A percentile compares a stretch with the other conserved stretches of the same genome.
Conservation (phyloP, 2,329 filamentous ascomycete genomes). For the Penicillium brevicompactum region DNA sequence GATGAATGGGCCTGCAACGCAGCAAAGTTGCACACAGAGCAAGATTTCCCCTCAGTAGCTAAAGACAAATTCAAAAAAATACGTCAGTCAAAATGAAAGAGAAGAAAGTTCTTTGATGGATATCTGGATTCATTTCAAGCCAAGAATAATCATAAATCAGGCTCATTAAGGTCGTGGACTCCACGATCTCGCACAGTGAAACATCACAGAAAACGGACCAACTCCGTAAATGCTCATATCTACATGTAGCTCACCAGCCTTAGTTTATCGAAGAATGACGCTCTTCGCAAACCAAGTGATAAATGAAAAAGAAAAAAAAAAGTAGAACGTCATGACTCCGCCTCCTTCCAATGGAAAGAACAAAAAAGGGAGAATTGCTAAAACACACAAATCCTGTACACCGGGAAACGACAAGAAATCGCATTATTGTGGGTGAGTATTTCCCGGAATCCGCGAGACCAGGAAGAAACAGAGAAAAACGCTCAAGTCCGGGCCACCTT, state of each 20-base stretch:
- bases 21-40: too few species aligned
- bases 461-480: constrained; percentile 20
- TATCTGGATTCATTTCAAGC: constrained; percentile 3
- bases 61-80: background rate
- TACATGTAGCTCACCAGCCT: constrained; percentile 41
- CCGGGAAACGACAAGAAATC: constrained; percentile 13
- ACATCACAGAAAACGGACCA: constrained; percentile 28
- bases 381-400: constrained; percentile 21
- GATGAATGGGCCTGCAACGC: background rate
- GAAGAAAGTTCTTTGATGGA: background rate
- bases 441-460: constrained; percentile 22
- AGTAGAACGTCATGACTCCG: constrained; percentile 25
- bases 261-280: constrained; percentile 36
- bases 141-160: constrained; percentile 14
- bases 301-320: constrained; percentile 20
- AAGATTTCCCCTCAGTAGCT: background rate
- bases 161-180: constrained; percentile 28
- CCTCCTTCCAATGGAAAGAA: constrained; percentile 19
- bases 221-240: constrained; percentile 46
- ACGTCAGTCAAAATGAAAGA: background rate
- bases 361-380: constrained; percentile 20
- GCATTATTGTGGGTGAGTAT: constrained; percentile 19
- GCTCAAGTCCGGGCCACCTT: constrained; percentile 30
- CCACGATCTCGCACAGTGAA: constrained; percentile 19
- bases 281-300: constrained; percentile 26